Base-by-base conservation (phyloP, 108 stramenopile genomes). In the Skeletonema costatum region DNA sequence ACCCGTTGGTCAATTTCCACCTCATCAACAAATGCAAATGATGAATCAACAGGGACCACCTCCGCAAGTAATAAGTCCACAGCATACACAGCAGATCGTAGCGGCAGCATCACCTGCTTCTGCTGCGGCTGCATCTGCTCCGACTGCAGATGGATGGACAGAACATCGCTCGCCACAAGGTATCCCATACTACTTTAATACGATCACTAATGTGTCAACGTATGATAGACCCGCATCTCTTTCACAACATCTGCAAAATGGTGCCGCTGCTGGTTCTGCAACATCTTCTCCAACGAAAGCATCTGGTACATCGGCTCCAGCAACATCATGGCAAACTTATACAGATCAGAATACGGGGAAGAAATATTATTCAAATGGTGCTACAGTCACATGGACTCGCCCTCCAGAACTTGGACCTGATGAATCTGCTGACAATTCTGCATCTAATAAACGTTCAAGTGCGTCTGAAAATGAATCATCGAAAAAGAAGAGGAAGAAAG, bases 341-440 rank as follows among this genome's bases (percentile, higher is more conserved):
- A 85, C 77, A 4, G 94, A 93, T 69, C 64, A 76, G 33, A 71
- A 62, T 7, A 84, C 89, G 2, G 92, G 92, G 32, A 93, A 86
- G 66, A 88, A 80, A 17, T 95, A 93, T 63, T 95, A 95, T 77
- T 92, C 89, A 16, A 79, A 95, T 84, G 94, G 94, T 29, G 79
- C 85, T 5, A 85, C 82, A 30, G 90, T 92, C 3, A 92, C 89
- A 14, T 95, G 94, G 94, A 89, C 83, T 44, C 86, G 89, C 39
- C 94, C 94, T 31, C 64, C 74, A 42, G 86, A 73, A 36, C 80
- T 91, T 32, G 60, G 68, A 11, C 61, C 68, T 12, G 73, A 75
- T 38, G 56, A 78, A 2, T 33, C 64, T 3, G 6, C 44, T 31
- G 60, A 53, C 50, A 17, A 21, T 56, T 32, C 35, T 2, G 41